A percentile compares a stretch with the other conserved stretches of the same genome.
Conservation (phyloP, 345 rosid genomes). For the Euphorbia tirucalli region DNA sequence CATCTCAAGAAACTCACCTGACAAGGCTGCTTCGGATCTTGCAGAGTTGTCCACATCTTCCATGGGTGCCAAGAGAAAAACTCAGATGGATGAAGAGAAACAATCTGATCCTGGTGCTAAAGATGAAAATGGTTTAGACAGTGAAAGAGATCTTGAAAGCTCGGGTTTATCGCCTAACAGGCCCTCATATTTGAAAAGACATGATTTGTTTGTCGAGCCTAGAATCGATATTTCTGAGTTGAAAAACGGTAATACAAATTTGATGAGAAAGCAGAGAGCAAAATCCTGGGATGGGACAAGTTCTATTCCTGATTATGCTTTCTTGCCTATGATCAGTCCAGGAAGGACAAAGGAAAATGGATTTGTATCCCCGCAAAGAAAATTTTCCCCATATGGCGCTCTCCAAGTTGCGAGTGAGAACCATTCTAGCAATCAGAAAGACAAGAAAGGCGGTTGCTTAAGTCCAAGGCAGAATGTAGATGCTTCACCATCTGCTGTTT, state of each 20-base stretch:
- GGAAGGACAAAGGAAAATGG: conserved; percentile 22
- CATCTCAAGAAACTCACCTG: conserved; percentile 15
- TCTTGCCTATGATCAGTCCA: conserved; percentile 31
- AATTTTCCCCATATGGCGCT: conserved; percentile 30
- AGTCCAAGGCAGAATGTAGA: conserved; percentile 27
- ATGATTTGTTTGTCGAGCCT: conserved; percentile 21
- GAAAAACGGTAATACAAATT: conserved; percentile 29
- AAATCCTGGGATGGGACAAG: conserved; percentile 34
- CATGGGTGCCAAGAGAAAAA: conserved; percentile 15
- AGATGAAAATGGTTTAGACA: conserved; percentile 25
- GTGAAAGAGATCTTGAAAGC: conserved; percentile 30
- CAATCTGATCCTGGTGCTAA: conserved; percentile 14
- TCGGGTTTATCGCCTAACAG: conserved; percentile 27
- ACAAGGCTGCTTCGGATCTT: conserved; percentile 16
- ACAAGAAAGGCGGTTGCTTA: conserved; percentile 22
- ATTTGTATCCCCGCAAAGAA: conserved; percentile 32
- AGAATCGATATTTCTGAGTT: conserved; percentile 29
- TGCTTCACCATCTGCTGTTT: conserved; percentile 14
- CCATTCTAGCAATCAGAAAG: conserved; percentile 35
- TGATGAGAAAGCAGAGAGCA: conserved; percentile 29
- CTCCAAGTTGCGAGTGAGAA: conserved; percentile 33
- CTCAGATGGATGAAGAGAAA: conserved; percentile 13
- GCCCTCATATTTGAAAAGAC: conserved; percentile 36
- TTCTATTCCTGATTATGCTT: conserved; percentile 46
- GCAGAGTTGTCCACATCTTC: conserved; percentile 19